phyloP scores from a whole-genome alignment of 129 eudicot species.

The Helianthus tuberosus region DNA sequence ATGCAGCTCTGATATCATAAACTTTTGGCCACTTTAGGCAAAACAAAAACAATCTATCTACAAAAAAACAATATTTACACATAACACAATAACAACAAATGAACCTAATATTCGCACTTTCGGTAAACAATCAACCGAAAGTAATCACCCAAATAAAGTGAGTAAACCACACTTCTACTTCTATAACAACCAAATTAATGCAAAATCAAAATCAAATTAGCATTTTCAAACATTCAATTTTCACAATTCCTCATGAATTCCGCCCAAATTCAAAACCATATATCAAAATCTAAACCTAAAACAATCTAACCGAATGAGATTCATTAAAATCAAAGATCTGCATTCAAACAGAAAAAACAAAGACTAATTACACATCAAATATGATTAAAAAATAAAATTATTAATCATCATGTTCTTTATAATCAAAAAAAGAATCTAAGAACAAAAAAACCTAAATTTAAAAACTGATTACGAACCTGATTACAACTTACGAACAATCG shows the following conservation, averaged over 20 bases:
- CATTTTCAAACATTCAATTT: neutral
- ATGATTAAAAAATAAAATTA: neutral
- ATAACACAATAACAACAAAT: slow-evolving; percentile 15
- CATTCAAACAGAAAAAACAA: neutral
- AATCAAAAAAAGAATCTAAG: neutral
- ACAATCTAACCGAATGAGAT: slow-evolving; percentile 2
- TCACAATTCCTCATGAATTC: neutral
- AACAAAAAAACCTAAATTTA: neutral
- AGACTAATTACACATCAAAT: neutral
- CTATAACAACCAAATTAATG: neutral
- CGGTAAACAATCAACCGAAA: neutral
- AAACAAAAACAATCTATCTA: neutral
- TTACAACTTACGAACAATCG: slow-evolving; percentile 31
- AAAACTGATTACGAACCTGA: slow-evolving; percentile 29
- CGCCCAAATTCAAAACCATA: slow-evolving; percentile 9
- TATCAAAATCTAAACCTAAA: slow-evolving; percentile 30
- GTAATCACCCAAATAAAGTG: slow-evolving; percentile 17
- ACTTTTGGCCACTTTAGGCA: neutral
- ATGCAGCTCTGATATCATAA: neutral
- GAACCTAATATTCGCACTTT: neutral
- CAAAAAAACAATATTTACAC: neutral
- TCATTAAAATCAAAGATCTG: slow-evolving; percentile 16
- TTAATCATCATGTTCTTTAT: neutral
- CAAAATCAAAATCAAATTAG: neutral
- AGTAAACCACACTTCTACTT: slow-evolving; percentile 15